phyloP scores from a whole-genome alignment of 1,284 basidiomycete species.

The Porodaedalea pini region DNA sequence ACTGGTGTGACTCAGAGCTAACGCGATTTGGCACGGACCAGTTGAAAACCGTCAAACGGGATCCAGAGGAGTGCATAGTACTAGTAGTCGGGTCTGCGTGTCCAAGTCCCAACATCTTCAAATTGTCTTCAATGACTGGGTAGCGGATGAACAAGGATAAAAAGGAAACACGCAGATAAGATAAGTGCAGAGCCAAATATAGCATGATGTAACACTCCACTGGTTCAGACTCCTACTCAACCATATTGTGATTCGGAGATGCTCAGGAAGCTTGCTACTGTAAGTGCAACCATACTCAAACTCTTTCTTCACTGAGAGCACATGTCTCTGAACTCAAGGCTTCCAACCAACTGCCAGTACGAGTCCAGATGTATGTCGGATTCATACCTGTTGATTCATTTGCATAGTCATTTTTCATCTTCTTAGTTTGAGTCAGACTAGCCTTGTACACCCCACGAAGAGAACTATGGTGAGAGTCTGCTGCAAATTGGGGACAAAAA shows the following conservation, averaged over 20 bases:
- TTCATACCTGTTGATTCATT: neutral
- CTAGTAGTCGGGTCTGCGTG: neutral
- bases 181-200: constrained; percentile 2
- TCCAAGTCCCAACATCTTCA: too few species aligned
- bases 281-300: too few species aligned
- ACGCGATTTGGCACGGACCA: too few species aligned
- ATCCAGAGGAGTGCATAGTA: neutral
- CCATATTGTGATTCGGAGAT: too few species aligned
- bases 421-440: neutral
- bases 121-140: too few species aligned
- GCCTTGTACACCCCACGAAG: neutral
- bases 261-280: too few species aligned
- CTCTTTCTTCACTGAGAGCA: too few species aligned
- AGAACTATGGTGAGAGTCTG: constrained; percentile 22
- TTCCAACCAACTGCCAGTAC: neutral
- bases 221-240: neutral
- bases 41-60: neutral
- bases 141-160: neutral
- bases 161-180: neutral
- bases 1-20: too few species aligned
- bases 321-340: too few species aligned
- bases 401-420: neutral
- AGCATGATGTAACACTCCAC: neutral
- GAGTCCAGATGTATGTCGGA: neutral
- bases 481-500: constrained; percentile 54